phyloP scores from a whole-genome alignment of 2,329 filamentous ascomycete genomes.

The Epichloe scottii region DNA sequence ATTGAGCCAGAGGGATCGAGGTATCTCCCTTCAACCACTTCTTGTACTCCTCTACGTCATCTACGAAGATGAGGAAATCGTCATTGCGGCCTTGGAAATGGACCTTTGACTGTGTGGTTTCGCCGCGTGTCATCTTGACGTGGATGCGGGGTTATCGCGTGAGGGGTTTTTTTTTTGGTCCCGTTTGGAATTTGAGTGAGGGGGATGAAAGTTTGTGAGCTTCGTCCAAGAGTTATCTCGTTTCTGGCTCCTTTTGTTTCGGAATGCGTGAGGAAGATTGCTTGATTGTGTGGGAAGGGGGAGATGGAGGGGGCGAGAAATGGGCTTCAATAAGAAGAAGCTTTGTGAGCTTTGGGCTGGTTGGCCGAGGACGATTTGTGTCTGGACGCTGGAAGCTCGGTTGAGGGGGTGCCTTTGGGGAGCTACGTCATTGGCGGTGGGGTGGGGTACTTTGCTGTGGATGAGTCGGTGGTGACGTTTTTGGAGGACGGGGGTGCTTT shows the following conservation, averaged over 20 bases:
- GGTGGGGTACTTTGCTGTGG: neutral
- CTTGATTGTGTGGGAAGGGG: neutral
- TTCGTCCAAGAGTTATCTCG: neutral
- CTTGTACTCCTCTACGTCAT: slow-evolving; percentile 50
- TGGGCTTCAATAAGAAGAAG: neutral
- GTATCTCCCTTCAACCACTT: slow-evolving; percentile 70
- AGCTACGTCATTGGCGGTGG: slow-evolving; percentile 5
- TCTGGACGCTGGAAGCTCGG: neutral
- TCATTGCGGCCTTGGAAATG: slow-evolving; percentile 65
- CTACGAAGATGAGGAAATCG: slow-evolving; percentile 48
- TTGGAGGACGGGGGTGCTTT: neutral
- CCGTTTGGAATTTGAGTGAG: neutral
- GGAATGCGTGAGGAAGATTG: too few relatives aligned
- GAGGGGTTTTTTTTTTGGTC: neutral
- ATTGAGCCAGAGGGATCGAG: slow-evolving; percentile 66
- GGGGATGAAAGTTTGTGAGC: neutral
- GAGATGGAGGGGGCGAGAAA: neutral
- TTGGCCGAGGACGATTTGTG: too few relatives aligned
- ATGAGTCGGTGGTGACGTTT: neutral
- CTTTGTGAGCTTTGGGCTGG: neutral
- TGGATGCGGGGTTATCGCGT: neutral
- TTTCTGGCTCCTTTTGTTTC: neutral
- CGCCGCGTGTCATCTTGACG: slow-evolving; percentile 57
- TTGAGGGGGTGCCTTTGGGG: neutral
- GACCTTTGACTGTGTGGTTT: slow-evolving; percentile 60